A percentile compares a stretch with the other conserved stretches of the same genome.
phyloP scores from a whole-genome alignment of 768 basidiomycete genomes.

The Lentinula lateritia region DNA sequence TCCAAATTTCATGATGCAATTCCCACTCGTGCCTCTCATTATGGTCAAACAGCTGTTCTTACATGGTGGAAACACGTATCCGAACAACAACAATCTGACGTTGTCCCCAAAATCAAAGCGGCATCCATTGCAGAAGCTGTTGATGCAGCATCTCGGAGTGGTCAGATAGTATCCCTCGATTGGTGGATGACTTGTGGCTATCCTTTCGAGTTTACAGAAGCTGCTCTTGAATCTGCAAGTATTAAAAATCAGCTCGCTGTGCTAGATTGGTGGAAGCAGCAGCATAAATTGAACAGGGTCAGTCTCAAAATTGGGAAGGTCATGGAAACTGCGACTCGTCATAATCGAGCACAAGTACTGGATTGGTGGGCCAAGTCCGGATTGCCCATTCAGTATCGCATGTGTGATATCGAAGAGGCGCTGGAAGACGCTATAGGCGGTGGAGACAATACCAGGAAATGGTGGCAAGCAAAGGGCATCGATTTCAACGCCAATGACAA shows the following conservation, averaged over 20 bases:
- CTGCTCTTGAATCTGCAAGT: conserved; percentile 74
- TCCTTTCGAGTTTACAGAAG: conserved; percentile 71
- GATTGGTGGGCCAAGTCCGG: conserved; percentile 87
- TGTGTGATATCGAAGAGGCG: conserved; percentile 91
- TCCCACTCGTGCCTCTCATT: conserved; percentile 70
- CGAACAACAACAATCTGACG: conserved; percentile 49
- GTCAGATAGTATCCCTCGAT: conserved; percentile 67
- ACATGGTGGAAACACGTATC: conserved; percentile 76
- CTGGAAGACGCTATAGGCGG: conserved; percentile 82
- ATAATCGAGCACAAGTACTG: conserved; percentile 76
- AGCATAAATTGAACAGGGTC: conserved; percentile 40
- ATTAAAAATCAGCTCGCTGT: conserved; percentile 72
- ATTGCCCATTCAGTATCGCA: conserved; percentile 76
- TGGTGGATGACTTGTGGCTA: conserved; percentile 76
- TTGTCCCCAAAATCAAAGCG: conserved; percentile 49
- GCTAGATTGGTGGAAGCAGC: conserved; percentile 79
- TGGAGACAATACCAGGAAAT: conserved; percentile 66
- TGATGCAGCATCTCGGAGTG: conserved; percentile 74
- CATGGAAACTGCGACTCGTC: conserved; percentile 82
- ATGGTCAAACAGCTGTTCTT: conserved; percentile 68
- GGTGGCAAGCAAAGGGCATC: conserved; percentile 81
- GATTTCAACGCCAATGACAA: conserved; percentile 81
- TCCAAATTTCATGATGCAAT: conserved; percentile 64
- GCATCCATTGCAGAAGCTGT: conserved; percentile 63
- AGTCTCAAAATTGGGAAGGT: conserved; percentile 78